A percentile compares a stretch with the other conserved stretches of the same genome.
These are phyloP conservation scores for Seiridium cupressi DNA, from an alignment of 2,329 filamentous ascomycete genomes.

Conservation along the genomic window DNA sequence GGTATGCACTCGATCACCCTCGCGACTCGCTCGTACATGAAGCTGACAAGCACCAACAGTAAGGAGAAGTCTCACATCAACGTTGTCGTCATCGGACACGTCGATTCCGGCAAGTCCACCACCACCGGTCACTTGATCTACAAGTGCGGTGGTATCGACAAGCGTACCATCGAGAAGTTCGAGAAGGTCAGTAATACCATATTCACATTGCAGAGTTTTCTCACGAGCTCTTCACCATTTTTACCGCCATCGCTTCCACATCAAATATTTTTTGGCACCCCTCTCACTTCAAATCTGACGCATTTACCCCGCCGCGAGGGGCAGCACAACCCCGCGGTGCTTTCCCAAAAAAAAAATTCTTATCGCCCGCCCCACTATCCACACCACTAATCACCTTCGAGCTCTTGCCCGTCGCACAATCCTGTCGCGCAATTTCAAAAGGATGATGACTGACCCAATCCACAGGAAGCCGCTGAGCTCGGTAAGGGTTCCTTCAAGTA, in stretches of 20 bases:
- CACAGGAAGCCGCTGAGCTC: constrained; percentile 94
- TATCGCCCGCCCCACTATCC: not conserved
- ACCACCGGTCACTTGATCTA: constrained; percentile 95
- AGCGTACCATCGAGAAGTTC: constrained; percentile 99
- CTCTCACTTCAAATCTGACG: constrained; percentile 8
- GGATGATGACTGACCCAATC: constrained; percentile 18
- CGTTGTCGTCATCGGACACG: constrained; percentile 80
- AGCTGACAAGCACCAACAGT: constrained; percentile 47
- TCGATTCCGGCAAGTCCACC: constrained; percentile 94
- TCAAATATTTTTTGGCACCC: constrained; percentile 20
- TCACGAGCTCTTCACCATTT: constrained; percentile 9
- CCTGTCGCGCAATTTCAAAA: not conserved
- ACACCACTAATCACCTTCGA: not conserved
- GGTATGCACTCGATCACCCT: constrained; percentile 24
- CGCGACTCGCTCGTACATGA: not conserved
- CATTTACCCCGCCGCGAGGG: constrained; percentile 24
- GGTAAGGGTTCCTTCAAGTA: constrained; percentile 99
- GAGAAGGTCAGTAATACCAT: constrained; percentile 77
- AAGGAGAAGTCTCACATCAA: constrained; percentile 96
- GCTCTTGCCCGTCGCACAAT: not conserved
- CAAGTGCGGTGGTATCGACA: constrained; percentile 99
- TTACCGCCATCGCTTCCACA: constrained; percentile 18
- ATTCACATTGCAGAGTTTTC: not conserved
- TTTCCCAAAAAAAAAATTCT: not conserved
- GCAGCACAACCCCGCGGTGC: not conserved